A percentile compares a stretch with the other conserved stretches of the same genome.
Evolutionary conservation across 139 green algal species (phyloP).

Genomic region (Edaphochlamys debaryana): DNA sequence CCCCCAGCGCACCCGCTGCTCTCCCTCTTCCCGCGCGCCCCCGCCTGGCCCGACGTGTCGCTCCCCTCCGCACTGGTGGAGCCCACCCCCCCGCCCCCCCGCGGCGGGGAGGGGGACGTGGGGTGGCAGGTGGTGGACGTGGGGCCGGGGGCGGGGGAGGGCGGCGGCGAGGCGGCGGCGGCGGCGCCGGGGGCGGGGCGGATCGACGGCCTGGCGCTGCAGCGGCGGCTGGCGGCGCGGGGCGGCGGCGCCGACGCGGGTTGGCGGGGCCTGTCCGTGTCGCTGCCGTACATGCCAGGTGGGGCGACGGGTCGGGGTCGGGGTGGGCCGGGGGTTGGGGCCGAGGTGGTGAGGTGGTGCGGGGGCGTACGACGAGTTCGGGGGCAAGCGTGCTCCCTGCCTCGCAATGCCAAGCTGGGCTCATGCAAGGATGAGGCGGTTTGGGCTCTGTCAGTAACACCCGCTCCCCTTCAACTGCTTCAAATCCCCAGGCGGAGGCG

Average conservation of each 20-base stretch:
- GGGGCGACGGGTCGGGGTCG: neutral
- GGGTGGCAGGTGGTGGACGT: constrained; percentile 26
- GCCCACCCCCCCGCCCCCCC: constrained; percentile 13
- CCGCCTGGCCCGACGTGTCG: constrained; percentile 29
- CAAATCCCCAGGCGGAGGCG: no score
- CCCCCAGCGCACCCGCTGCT: constrained; percentile 23
- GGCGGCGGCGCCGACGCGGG: constrained; percentile 40
- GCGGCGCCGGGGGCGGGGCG: neutral
- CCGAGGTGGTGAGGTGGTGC: neutral
- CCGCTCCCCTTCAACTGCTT: no score
- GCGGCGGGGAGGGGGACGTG: neutral
- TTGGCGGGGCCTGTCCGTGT: constrained; percentile 70
- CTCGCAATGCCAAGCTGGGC: no score
- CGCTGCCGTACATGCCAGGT: constrained; percentile 74
- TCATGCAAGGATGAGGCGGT: no score
- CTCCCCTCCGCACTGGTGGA: constrained; percentile 3
- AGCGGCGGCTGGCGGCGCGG: constrained; percentile 28
- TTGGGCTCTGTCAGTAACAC: no score
- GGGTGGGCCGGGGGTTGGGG: neutral
- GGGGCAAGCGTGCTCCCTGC: no score
- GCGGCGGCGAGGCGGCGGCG: neutral
- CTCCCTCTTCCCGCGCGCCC: neutral
- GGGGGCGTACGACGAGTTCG: neutral
- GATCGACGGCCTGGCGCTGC: constrained; percentile 25
- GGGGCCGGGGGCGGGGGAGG: neutral